Percentiles rank a stretch among this genome's conserved stretches.
phyloP scores from a whole-genome alignment of 2,329 filamentous ascomycete genomes.

The Akanthomyces dipterigenus region DNA sequence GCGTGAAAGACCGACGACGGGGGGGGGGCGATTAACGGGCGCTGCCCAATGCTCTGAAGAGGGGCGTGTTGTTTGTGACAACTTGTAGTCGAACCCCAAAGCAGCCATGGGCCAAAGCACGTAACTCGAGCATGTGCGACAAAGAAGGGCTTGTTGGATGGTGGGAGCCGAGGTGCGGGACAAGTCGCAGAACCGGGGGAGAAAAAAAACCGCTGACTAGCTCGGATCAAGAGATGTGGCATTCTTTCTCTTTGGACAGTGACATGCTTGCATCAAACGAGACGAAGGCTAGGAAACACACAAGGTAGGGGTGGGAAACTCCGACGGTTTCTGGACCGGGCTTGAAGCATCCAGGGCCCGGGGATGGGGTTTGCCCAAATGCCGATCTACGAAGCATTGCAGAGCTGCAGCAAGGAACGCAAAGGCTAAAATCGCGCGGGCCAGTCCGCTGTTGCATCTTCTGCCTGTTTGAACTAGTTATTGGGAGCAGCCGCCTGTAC shows the following conservation, averaged over 20 bases:
- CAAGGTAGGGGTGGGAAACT: too few species aligned
- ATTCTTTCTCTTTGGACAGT: not conserved
- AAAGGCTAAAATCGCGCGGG: not conserved
- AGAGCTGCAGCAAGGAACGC: not conserved
- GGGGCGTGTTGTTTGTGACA: not conserved
- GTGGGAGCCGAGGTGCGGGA: not conserved
- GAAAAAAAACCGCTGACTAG: not conserved
- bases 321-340: too few species aligned
- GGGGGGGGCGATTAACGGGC: too few species aligned
- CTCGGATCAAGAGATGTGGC: not conserved
- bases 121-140: too few species aligned
- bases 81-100: not conserved
- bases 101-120: too few species aligned
- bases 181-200: not conserved
- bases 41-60: too few species aligned
- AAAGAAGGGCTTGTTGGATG: too few species aligned
- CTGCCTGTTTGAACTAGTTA: not conserved
- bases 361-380: too few species aligned
- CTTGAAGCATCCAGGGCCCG: too few species aligned
- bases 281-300: too few species aligned
- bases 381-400: too few species aligned
- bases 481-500: too few species aligned
- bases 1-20: not conserved
- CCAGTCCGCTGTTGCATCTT: not conserved
- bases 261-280: not conserved